Conservation (phyloP, 2,329 filamentous ascomycete species). For the Trichoderma atroviride region DNA sequence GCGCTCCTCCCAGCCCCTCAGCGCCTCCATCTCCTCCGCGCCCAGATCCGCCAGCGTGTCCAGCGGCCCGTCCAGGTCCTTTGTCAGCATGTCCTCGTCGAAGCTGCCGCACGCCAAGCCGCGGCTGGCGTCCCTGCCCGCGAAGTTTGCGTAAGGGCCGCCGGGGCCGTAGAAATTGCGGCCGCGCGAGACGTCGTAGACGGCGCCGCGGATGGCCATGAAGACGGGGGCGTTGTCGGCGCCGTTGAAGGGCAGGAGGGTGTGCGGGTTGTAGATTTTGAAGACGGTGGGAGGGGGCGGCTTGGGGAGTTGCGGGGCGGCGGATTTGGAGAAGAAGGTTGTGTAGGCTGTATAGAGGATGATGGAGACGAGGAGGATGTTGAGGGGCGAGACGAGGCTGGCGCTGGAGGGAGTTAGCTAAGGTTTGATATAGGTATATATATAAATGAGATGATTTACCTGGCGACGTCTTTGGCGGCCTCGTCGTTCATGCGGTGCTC, state of each 20-base stretch:
- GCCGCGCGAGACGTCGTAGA: slow-evolving; percentile 87
- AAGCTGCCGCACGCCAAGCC: slow-evolving; percentile 91
- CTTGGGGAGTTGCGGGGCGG: slow-evolving; percentile 52
- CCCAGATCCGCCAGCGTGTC: slow-evolving; percentile 75
- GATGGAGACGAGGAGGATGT: slow-evolving; percentile 60
- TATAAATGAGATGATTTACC: slow-evolving; percentile 34
- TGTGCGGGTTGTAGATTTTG: slow-evolving; percentile 72
- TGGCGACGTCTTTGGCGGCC: slow-evolving; percentile 48
- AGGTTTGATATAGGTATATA: background rate
- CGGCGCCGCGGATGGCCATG: slow-evolving; percentile 84
- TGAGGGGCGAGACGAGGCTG: slow-evolving; percentile 62
- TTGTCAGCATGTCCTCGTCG: slow-evolving; percentile 91
- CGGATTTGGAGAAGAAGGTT: slow-evolving; percentile 52
- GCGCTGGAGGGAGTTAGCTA: slow-evolving; percentile 36
- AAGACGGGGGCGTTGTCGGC: slow-evolving; percentile 74
- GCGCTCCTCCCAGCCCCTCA: slow-evolving; percentile 89
- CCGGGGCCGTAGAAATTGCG: slow-evolving; percentile 96
- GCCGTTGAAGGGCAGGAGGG: slow-evolving; percentile 86
- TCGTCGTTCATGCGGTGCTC: slow-evolving; percentile 58
- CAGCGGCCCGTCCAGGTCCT: slow-evolving; percentile 81
- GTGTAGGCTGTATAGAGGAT: slow-evolving; percentile 62
- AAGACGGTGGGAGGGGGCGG: slow-evolving; percentile 64
- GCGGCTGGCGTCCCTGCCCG: slow-evolving; percentile 84
- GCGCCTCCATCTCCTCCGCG: slow-evolving; percentile 75
- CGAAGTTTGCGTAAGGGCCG: slow-evolving; percentile 94